phyloP scores from a whole-genome alignment of 2,329 filamentous ascomycete genomes.

The Sarocladium kiliense region DNA sequence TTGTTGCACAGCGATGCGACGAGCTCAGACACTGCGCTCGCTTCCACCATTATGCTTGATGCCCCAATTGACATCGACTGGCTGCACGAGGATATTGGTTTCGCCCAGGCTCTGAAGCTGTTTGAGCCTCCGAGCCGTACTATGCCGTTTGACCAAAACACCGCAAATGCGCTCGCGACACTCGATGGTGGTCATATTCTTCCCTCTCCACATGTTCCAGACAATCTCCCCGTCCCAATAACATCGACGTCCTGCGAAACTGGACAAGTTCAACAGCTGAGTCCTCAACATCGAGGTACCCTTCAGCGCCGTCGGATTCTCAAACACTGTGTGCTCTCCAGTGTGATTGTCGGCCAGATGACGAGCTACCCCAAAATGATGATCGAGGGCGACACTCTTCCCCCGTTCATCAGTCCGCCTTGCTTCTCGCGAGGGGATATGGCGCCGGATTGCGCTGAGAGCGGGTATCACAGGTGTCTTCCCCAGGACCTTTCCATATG shows the following conservation, averaged over 20 bases:
- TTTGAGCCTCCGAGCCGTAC: neutral
- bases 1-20: too few relatives aligned
- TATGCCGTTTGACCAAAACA: neutral
- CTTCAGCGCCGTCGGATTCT: neutral
- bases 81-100: neutral
- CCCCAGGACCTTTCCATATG: too few relatives aligned
- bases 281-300: neutral
- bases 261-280: neutral
- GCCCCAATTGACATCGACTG: neutral
- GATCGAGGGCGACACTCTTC: too few relatives aligned
- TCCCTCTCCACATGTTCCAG: neutral
- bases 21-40: neutral
- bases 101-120: neutral
- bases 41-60: neutral
- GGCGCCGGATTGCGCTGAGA: too few relatives aligned
- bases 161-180: neutral
- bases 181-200: neutral
- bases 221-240: neutral
- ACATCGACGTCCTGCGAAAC: neutral
- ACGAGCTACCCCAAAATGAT: too few relatives aligned
- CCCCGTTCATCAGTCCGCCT: too few relatives aligned
- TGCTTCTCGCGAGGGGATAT: too few relatives aligned
- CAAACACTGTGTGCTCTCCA: conserved; percentile 6
- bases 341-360: too few relatives aligned
- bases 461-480: too few relatives aligned